These are phyloP conservation scores for Xylaria sp. DNA, from an alignment of 2,329 filamentous ascomycete species.

Conservation along the genomic window DNA sequence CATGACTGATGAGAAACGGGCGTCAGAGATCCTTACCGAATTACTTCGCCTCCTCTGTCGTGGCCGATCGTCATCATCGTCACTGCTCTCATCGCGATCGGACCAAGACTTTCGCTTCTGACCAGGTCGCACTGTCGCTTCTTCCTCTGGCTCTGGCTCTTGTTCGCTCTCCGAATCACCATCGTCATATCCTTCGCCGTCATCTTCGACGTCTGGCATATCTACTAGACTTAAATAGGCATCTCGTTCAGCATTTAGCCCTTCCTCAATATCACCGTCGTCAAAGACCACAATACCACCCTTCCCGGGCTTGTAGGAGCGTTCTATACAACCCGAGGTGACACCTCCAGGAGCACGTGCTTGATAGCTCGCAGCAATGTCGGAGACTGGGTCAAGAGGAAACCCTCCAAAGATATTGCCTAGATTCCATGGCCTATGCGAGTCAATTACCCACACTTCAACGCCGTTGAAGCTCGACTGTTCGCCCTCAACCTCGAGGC, in stretches of 20 bases:
- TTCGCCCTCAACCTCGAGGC: slow-evolving; percentile 74
- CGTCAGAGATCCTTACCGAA: slow-evolving; percentile 67
- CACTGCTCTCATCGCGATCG: slow-evolving; percentile 73
- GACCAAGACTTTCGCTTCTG: slow-evolving; percentile 85
- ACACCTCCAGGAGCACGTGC: slow-evolving; percentile 72
- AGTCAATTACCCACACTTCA: slow-evolving; percentile 94
- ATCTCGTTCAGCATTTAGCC: slow-evolving; percentile 76
- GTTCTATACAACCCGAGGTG: slow-evolving; percentile 75
- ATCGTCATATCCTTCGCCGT: slow-evolving; percentile 70
- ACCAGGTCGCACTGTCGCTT: slow-evolving; percentile 57
- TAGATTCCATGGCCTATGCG: slow-evolving; percentile 92
- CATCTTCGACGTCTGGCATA: slow-evolving; percentile 90
- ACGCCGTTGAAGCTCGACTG: slow-evolving; percentile 81
- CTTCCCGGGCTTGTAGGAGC: slow-evolving; percentile 77
- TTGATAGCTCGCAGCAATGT: slow-evolving; percentile 58
- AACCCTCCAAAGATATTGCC: slow-evolving; percentile 89
- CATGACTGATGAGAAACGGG: slow-evolving; percentile 45
- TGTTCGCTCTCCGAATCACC: slow-evolving; percentile 67
- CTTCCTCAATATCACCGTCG: slow-evolving; percentile 92
- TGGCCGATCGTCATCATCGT: slow-evolving; percentile 79
- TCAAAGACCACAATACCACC: slow-evolving; percentile 95
- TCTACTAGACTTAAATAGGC: slow-evolving; percentile 87
- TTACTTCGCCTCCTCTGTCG: slow-evolving; percentile 87
- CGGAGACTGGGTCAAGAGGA: slow-evolving; percentile 62
- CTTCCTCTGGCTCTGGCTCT: slow-evolving; percentile 63